Percentiles rank a stretch among this genome's conserved stretches.
phyloP scores from a whole-genome alignment of 176 grass and related monocot genomes.

The barley (Hordeum vulgare) region MorexV3_pseudomolecules_assembly NC_058523.1:538641075-538641574 shows the following conservation, averaged over 20 bases:
- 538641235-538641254: constrained; percentile 37
- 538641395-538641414: constrained; percentile 22
- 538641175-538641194: neutral
- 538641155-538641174: constrained; percentile 1
- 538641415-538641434: constrained; percentile 23
- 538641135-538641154: constrained; percentile 19
- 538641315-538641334: constrained; percentile 41
- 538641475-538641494: neutral
- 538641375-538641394: constrained; percentile 16
- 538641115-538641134: constrained; percentile 10
- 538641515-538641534: constrained; percentile 12
- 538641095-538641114: constrained; percentile 17
- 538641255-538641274: constrained; percentile 19
- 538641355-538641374: constrained; percentile 31
- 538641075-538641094: constrained; percentile 10
- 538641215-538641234: constrained; percentile 21
- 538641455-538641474: constrained; percentile 4
- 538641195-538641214: constrained; percentile 28
- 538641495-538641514: neutral
- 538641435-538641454: neutral
- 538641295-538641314: constrained; percentile 25
- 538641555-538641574: constrained; percentile 14
- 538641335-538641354: constrained; percentile 21
- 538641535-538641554: constrained; percentile 19
- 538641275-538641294: constrained; percentile 19